Evolutionary conservation across 2,329 filamentous ascomycete species (phyloP).

Genomic region (Fusarium nematophilum): DNA sequence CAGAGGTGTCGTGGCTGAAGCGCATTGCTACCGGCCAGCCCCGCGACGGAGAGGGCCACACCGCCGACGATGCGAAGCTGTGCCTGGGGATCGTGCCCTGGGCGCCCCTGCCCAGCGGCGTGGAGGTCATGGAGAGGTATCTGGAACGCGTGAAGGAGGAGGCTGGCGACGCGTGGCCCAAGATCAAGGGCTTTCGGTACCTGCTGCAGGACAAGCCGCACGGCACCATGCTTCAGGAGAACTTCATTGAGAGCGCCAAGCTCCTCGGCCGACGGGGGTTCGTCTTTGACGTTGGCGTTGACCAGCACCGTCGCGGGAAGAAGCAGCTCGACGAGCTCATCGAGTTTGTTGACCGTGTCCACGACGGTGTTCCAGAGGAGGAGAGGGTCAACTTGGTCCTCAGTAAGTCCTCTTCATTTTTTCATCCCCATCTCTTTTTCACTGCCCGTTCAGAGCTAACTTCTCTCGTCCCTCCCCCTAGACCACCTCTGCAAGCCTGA

Average conservation of each 20-base stretch:
- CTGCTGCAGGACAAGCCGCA: conserved; percentile 81
- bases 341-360: conserved; percentile 75
- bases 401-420: too few species aligned
- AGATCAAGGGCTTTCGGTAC: conserved; percentile 84
- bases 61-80: conserved; percentile 55
- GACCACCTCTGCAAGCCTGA: conserved; percentile 94
- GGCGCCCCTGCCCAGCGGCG: conserved; percentile 81
- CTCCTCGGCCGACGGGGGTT: conserved; percentile 72
- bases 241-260: conserved; percentile 74
- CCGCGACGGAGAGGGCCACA: conserved; percentile 68
- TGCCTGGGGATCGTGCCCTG: conserved; percentile 82
- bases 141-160: conserved; percentile 68
- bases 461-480: conserved; percentile 48
- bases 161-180: conserved; percentile 73
- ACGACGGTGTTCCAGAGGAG: conserved; percentile 68
- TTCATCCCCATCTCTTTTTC: neutral
- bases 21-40: conserved; percentile 73
- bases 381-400: conserved; percentile 75
- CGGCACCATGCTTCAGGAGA: conserved; percentile 71
- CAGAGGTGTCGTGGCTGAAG: conserved; percentile 77
- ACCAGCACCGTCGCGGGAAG: conserved; percentile 80
- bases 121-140: conserved; percentile 71
- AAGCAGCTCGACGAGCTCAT: conserved; percentile 78
- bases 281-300: conserved; percentile 86
- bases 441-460: conserved; percentile 18